phyloP scores from a whole-genome alignment of 176 grass and related monocot genomes.

The Tillandsia fasciculata region DNA sequence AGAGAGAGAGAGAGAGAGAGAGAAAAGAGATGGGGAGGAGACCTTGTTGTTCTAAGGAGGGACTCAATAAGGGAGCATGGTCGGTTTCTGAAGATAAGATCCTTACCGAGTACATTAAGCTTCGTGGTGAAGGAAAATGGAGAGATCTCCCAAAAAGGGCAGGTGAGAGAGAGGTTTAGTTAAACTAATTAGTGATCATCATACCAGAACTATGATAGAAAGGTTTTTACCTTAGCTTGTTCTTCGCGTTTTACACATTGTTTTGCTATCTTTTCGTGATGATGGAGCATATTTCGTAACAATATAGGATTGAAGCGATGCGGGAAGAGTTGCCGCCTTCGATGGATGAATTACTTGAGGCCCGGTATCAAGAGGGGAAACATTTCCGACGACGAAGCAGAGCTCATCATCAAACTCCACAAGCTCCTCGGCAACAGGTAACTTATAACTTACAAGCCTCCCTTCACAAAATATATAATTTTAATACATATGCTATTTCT shows the following conservation, averaged over 20 bases:
- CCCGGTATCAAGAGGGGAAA: conserved; percentile 42
- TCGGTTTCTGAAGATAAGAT: conserved; percentile 17
- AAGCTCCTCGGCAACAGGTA: conserved; percentile 30
- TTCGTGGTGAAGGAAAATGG: conserved; percentile 26
- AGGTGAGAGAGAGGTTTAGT: background rate
- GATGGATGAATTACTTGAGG: conserved; percentile 36
- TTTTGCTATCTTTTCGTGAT: background rate
- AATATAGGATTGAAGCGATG: conserved; percentile 20
- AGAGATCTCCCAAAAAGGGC: conserved; percentile 28
- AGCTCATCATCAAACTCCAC: conserved; percentile 33
- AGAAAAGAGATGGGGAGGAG: conserved; percentile 18
- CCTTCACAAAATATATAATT: no score
- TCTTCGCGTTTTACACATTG: background rate
- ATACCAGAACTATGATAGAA: no score
- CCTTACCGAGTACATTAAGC: conserved; percentile 23
- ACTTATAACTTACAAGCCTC: no score
- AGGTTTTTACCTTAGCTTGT: background rate
- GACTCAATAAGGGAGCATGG: conserved; percentile 26
- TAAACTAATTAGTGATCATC: no score
- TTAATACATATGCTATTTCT: no score
- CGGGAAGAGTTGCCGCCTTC: conserved; percentile 31
- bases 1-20: background rate
- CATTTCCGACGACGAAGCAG: conserved; percentile 30
- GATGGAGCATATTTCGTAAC: background rate
- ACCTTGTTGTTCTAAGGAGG: conserved; percentile 25